Base-by-base conservation (phyloP, 2,329 filamentous ascomycete species). In the Trichoderma afroharzianum region DNA sequence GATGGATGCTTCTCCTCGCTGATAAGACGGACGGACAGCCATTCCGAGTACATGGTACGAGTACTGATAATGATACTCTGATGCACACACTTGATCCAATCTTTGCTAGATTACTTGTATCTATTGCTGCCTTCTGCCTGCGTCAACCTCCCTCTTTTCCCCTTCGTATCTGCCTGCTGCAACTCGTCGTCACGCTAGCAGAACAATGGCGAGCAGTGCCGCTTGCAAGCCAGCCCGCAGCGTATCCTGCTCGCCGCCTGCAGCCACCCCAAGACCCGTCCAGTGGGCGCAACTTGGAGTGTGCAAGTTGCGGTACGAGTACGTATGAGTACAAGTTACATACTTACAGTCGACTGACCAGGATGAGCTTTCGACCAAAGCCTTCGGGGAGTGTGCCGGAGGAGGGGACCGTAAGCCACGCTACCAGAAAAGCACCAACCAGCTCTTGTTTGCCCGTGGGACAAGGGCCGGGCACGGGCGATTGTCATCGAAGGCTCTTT, bases 371-470 rank as follows among this genome's bases (percentile, higher is more conserved):
- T 71, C 36, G 53, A 18, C 59, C 39, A 26, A 59, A 63, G 59
- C 26, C 9, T 59, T 53, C 71, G 71, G 63, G 71, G 67, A 72
- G 63, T 59, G 39, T 69, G 47, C 71, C 66, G 66, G 58, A 66
- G 58, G 36, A 39, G 15, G 59, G 36, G 32, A 18, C 68, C 18
- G 70, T 72, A 57, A 72, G 70, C 66, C 64, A 63, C 70, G 66
- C 64, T 72, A 58, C 58, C 63, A 32, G 15, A 21, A 21, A 24
- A 63, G 70, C 70, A 71, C 70, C 70, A 71, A 66, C 70, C 70
- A 71, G 70, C 62, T 63, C 57, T 68, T 71, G 70, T 68, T 68
- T 68, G 66, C 55, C 55, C 28, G 66, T 61, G 14, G 66, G 55
- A 61, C 66, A 61, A 61, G 66, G 66, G 39, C 59, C 57, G 57